A percentile compares a stretch with the other conserved stretches of the same genome.
Evolutionary conservation across 2,329 filamentous ascomycete genomes (phyloP).

Genomic region (Davidsoniella australis): DNA sequence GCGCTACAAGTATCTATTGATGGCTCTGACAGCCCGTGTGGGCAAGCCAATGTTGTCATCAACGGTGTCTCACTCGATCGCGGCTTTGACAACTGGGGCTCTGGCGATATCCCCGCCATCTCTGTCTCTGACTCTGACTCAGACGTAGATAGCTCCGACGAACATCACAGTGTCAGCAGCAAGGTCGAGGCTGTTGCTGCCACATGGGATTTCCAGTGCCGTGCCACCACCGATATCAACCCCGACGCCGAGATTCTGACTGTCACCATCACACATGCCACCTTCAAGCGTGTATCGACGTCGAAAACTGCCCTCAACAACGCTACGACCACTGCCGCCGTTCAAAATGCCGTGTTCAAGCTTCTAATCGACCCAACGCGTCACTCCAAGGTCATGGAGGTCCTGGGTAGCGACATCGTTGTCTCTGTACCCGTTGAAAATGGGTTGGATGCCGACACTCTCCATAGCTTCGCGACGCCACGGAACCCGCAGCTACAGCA

Average conservation of each 20-base stretch:
- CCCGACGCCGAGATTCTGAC: conserved; percentile 9
- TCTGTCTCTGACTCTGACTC: neutral
- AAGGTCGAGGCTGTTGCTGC: conserved; percentile 7
- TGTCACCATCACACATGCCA: conserved; percentile 8
- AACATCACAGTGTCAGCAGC: neutral
- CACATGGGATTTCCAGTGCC: conserved; percentile 11
- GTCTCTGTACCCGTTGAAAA: conserved; percentile 3
- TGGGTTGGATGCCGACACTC: neutral
- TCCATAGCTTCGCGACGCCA: conserved; percentile 4
- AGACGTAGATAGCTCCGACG: neutral
- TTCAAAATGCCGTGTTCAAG: conserved; percentile 12
- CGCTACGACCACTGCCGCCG: neutral
- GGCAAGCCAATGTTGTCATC: conserved; percentile 8
- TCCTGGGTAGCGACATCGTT: conserved; percentile 8
- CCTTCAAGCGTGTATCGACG: conserved; percentile 5
- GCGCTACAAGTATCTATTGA: conserved; percentile 8
- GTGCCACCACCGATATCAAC: neutral
- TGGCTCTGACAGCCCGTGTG: conserved; percentile 6
- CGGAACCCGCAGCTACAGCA: conserved; percentile 9
- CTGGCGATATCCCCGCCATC: conserved; percentile 6
- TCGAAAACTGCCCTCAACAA: conserved; percentile 5
- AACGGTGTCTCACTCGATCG: conserved; percentile 6
- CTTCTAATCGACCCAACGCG: conserved; percentile 10
- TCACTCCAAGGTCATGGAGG: conserved; percentile 8
- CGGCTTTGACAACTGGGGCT: conserved; percentile 2